These are phyloP conservation scores for Streptanthus diversifolius DNA, from an alignment of 345 rosid genomes.

Conservation along the genomic window DNA sequence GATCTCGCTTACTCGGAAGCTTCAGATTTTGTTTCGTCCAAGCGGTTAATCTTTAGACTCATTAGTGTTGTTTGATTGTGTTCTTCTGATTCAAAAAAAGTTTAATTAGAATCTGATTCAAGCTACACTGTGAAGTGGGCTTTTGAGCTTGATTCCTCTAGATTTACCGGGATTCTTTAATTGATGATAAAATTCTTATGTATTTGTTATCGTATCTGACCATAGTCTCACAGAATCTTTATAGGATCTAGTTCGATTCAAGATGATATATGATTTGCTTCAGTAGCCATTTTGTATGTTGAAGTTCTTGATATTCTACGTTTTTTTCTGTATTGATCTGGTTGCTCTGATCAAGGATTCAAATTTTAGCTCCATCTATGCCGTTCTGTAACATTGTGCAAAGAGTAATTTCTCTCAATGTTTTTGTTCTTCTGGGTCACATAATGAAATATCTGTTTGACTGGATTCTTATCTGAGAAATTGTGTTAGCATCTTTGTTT, in stretches of 20 bases:
- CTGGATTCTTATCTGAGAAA: slow-evolving; percentile 7
- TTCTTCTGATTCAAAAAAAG: background rate
- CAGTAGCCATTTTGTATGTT: background rate
- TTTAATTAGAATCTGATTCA: slow-evolving; percentile 15
- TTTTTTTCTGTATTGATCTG: background rate
- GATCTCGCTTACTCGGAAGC: slow-evolving; percentile 16
- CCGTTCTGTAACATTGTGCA: background rate
- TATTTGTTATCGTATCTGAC: slow-evolving; percentile 7
- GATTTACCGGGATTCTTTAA: background rate
- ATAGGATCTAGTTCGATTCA: slow-evolving; percentile 21
- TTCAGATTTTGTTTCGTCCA: background rate
- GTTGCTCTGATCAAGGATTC: slow-evolving; percentile 6
- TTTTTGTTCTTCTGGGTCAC: background rate
- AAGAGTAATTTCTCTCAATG: background rate
- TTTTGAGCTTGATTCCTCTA: slow-evolving; percentile 16
- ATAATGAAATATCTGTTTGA: background rate
- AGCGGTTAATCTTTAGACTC: slow-evolving; percentile 13
- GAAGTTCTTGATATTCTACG: background rate
- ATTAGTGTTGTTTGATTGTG: slow-evolving; percentile 18
- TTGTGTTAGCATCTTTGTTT: background rate
- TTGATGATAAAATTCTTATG: slow-evolving; percentile 2
- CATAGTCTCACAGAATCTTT: slow-evolving; percentile 1
- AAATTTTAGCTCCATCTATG: background rate
- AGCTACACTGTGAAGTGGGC: slow-evolving; percentile 20
- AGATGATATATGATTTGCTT: background rate